phyloP scores from a whole-genome alignment of 1,284 basidiomycete species.

The Vanrija pseudolonga region DNA sequence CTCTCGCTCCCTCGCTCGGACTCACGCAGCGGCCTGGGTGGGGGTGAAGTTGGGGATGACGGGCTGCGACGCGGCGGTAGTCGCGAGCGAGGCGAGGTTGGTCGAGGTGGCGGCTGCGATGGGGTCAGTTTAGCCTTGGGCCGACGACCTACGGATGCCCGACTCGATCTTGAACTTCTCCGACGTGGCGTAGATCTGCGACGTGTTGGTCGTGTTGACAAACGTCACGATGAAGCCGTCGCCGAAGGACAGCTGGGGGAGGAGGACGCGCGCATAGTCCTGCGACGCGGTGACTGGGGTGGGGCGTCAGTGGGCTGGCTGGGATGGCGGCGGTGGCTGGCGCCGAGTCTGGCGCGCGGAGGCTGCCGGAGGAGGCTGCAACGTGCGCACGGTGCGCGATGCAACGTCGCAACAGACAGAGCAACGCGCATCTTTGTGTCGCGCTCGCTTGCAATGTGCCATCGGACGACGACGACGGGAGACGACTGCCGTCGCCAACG shows the following conservation, averaged over 20 bases:
- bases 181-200: slow-evolving; percentile 52
- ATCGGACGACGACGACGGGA: too few species aligned
- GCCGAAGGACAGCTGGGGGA: slow-evolving; percentile 22
- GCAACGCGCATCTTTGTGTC: too few species aligned
- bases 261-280: slow-evolving; percentile 25
- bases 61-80: slow-evolving; percentile 12
- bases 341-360: too few species aligned
- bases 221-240: slow-evolving; percentile 52
- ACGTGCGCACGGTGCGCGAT: background rate
- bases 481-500: background rate
- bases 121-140: background rate
- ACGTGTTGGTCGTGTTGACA: slow-evolving; percentile 51
- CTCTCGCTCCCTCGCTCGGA: background rate
- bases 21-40: background rate
- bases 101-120: background rate
- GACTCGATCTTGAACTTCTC: slow-evolving; percentile 48
- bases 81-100: background rate
- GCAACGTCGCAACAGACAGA: too few species aligned
- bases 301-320: background rate
- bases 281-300: slow-evolving; percentile 31
- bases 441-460: too few species aligned
- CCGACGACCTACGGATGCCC: slow-evolving; percentile 52
- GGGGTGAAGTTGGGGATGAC: slow-evolving; percentile 1
- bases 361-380: background rate
- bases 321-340: background rate